Base-by-base conservation (phyloP, 2,329 filamentous ascomycete genomes). In the Xylaria sp. region DNA sequence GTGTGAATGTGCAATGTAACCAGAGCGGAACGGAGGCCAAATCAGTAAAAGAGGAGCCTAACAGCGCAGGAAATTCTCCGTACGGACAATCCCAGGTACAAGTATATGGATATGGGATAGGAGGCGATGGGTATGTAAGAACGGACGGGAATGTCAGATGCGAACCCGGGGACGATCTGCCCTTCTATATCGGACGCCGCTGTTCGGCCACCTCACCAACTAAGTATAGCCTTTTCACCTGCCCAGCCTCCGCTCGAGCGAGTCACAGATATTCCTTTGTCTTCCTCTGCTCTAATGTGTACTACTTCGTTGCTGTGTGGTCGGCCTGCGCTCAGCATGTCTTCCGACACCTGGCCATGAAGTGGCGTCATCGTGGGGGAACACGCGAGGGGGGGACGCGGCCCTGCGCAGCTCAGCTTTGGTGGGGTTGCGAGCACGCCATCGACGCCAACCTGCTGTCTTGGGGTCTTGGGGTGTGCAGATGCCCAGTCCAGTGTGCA, bases 381-480 rank as follows among this genome's bases (percentile, higher is more conserved):
- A 40, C 17, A 7, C 35, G 15, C 1, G 11, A 13, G 38, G 33
- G 15, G n/a, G 11, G 52, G n/a, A 13, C 40, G 29, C 21, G 27
- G 6, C 17, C 40, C 44, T 55, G 54, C 46, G 56, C 38, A 13
- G 43, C 38, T 35, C 47, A 59, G 52, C 40, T 38, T 23, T 27
- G 58, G 64, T 51, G 61, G 61, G 58, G 64, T 61, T 17, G 37
- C 33, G 31, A 66, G 64, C 64, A 66, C 64, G 64, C 54, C 61
- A 66, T 66, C 64, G 58, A 54, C 54, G 38, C 62, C 62, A 64
- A 62, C 59, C 59, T 58, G 63, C 54, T 60, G 41, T 35, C 49
- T 52, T 58, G 29, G 59, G 49, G n/a, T 33, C 17, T 15, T 33
- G 48, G 21, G 41, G 33, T 33, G 8, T 48, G 25, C n/a, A n/a